These are phyloP conservation scores for Ophiocordyceps robertsii DNA, from an alignment of 2,329 filamentous ascomycete genomes.

Conservation along the genomic window DNA sequence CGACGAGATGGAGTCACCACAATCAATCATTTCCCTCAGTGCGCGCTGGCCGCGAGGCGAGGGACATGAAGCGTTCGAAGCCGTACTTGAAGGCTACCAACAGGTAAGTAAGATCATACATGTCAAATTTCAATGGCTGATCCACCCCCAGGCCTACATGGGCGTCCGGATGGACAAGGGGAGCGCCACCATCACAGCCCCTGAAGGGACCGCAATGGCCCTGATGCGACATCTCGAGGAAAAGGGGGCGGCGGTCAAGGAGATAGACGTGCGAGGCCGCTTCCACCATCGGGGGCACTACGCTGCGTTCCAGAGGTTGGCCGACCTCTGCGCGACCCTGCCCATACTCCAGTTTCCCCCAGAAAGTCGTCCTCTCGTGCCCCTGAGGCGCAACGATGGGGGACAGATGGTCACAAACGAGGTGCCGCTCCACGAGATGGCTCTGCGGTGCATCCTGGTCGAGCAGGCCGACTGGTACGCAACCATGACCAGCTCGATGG, in stretches of 20 bases:
- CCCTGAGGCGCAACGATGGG: background rate
- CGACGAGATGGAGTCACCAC: background rate
- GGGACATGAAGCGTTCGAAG: background rate
- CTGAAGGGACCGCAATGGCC: background rate
- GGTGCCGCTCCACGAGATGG: background rate
- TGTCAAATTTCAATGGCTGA: background rate
- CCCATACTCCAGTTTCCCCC: conserved; percentile 1
- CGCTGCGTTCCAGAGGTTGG: background rate
- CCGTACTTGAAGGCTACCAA: background rate
- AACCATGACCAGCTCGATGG: background rate
- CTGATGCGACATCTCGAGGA: background rate
- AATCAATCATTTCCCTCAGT: background rate
- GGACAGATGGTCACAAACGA: background rate
- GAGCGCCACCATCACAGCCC: background rate
- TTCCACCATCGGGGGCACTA: background rate
- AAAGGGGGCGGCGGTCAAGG: background rate
- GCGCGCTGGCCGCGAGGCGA: background rate
- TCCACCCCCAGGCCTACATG: background rate
- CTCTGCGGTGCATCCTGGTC: conserved; percentile 1
- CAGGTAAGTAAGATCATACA: background rate
- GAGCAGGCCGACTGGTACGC: background rate
- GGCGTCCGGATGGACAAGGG: background rate
- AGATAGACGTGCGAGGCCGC: conserved; percentile 1
- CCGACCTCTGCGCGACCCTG: background rate
- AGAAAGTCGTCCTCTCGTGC: background rate